Conservation (phyloP, 1,139 yeast genomes). For the Pneumocystis jirovecii region DNA sequence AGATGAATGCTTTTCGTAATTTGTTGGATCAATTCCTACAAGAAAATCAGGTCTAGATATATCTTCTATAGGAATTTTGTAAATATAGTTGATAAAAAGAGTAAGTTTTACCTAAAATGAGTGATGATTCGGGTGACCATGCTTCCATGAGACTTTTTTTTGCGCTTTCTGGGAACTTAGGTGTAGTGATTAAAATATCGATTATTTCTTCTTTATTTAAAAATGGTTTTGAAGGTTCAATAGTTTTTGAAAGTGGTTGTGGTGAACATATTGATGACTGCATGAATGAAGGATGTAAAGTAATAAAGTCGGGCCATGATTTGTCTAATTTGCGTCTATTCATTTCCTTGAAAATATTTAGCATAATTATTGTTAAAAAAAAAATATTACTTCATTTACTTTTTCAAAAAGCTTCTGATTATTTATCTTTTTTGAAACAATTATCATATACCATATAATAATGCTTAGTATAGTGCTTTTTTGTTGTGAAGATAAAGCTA, state of each 20-base stretch:
- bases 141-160: not conserved
- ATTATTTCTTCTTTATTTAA: not conserved
- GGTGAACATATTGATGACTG: not conserved
- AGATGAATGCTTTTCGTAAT: not conserved
- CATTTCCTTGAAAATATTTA: not conserved
- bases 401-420: not conserved
- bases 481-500: not conserved
- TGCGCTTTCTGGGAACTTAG: not conserved
- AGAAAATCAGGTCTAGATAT: not conserved
- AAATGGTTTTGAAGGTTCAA: not conserved
- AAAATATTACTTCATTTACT: not conserved
- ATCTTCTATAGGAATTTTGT: not conserved
- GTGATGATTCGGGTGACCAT: not conserved
- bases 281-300: not conserved
- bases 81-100: not conserved
- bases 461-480: not conserved
- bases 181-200: not conserved
- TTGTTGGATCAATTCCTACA: not conserved
- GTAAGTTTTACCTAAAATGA: not conserved
- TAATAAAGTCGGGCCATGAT: not conserved
- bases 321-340: not conserved
- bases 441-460: not conserved
- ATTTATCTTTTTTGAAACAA: not conserved
- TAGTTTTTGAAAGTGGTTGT: constrained; percentile 1
- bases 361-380: not conserved